These are phyloP conservation scores for Linum lewisii DNA, from an alignment of 345 rosid species.

Conservation along the genomic window DNA sequence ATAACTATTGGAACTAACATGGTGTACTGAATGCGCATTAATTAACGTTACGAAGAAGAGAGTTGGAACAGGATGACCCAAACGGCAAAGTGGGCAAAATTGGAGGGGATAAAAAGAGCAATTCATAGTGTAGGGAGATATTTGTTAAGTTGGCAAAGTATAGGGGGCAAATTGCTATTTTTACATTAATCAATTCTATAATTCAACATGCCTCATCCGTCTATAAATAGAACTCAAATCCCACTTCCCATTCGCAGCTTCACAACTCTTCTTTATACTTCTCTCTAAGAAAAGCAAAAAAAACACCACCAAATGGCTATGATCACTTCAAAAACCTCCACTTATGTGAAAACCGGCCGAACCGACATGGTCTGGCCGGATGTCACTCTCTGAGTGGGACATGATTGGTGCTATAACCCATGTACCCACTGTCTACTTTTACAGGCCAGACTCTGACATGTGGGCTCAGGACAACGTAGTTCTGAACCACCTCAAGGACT, in stretches of 20 bases:
- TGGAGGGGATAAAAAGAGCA: too few relatives aligned
- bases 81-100: too few relatives aligned
- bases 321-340: neutral
- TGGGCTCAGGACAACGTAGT: conserved; percentile 15
- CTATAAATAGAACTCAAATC: neutral
- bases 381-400: conserved; percentile 43
- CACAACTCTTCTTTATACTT: neutral
- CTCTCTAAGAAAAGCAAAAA: neutral
- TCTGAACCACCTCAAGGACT: conserved; percentile 25
- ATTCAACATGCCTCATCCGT: neutral
- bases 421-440: conserved; percentile 53
- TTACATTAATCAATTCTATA: too few relatives aligned
- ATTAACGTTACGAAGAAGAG: too few relatives aligned
- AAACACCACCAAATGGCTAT: neutral
- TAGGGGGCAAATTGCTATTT: too few relatives aligned
- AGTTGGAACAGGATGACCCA: too few relatives aligned
- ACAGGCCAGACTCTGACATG: conserved; percentile 17
- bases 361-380: conserved; percentile 32
- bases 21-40: too few relatives aligned
- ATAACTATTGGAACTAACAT: too few relatives aligned
- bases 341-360: conserved; percentile 29
- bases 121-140: too few relatives aligned
- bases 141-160: too few relatives aligned
- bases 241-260: neutral
- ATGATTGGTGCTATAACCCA: conserved; percentile 46